These are phyloP conservation scores for Echinosophora koreensis DNA, from an alignment of 306 rosid species.

Conservation along the genomic window DNA sequence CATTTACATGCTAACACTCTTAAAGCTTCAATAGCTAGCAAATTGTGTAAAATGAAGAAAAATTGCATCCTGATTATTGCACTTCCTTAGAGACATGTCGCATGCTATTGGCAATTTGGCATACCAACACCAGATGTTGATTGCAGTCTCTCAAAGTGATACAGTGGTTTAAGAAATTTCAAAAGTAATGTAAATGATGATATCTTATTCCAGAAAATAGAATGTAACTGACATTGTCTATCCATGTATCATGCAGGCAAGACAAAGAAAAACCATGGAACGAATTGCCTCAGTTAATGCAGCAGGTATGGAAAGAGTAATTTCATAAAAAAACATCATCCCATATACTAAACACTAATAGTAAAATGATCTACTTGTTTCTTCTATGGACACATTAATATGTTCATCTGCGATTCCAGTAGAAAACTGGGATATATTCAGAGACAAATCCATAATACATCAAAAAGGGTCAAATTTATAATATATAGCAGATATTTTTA, in stretches of 20 bases:
- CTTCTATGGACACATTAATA: not conserved
- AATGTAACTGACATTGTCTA: conserved; percentile 19
- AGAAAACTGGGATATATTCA: conserved; percentile 23
- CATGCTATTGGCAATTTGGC: not conserved
- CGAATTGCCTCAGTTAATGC: conserved; percentile 59
- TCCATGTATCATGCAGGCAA: conserved; percentile 69
- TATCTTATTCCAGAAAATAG: not conserved
- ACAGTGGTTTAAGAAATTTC: not conserved
- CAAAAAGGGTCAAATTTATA: too few relatives aligned
- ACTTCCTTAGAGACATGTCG: too few relatives aligned
- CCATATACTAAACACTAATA: not conserved
- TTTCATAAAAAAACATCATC: conserved; percentile 33
- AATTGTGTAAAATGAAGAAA: not conserved
- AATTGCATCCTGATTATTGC: not conserved
- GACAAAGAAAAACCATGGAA: conserved; percentile 62
- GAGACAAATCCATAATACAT: too few relatives aligned
- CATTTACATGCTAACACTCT: not conserved
- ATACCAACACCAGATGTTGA: not conserved
- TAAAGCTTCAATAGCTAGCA: not conserved
- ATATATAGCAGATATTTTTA: too few relatives aligned
- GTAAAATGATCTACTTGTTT: conserved; percentile 3
- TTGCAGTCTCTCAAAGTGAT: not conserved
- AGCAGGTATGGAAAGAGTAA: conserved; percentile 14
- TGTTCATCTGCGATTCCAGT: conserved; percentile 22
- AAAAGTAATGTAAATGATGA: not conserved